A percentile compares a stretch with the other conserved stretches of the same genome.
These are phyloP conservation scores for Phytomonas serpens DNA, from an alignment of 208 protist genomes.

Conservation along the genomic window DNA sequence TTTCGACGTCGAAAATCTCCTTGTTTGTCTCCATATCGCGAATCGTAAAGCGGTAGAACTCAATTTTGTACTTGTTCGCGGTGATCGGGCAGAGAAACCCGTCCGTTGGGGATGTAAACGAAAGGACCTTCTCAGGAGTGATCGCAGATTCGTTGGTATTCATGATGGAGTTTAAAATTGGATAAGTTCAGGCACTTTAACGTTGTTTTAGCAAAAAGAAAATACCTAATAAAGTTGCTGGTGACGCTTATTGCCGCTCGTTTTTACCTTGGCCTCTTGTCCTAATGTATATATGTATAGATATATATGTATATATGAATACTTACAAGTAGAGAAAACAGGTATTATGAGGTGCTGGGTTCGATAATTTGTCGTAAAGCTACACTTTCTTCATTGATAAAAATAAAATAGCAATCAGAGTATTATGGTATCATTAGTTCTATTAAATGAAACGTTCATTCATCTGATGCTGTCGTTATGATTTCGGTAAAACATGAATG, in stretches of 20 bases:
- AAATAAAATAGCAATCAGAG: not conserved
- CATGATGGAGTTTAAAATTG: not conserved
- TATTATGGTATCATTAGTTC: not conserved
- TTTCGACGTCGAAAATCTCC: constrained; percentile 82
- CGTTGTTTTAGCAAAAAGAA: not conserved
- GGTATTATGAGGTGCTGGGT: not conserved
- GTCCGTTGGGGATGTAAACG: constrained; percentile 58
- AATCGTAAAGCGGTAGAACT: constrained; percentile 93
- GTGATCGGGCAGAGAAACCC: constrained; percentile 88
- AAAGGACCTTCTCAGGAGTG: constrained; percentile 62
- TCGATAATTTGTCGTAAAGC: not conserved
- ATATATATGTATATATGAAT: not conserved
- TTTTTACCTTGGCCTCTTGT: not conserved
- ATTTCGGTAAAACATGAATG: not conserved
- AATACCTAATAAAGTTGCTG: not conserved
- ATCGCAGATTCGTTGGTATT: constrained; percentile 13
- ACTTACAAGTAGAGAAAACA: not conserved
- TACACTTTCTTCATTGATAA: not conserved
- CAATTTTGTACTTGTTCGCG: constrained; percentile 90
- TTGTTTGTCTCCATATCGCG: constrained; percentile 82
- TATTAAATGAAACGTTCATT: not conserved
- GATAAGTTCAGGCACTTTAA: not conserved
- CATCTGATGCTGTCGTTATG: not conserved
- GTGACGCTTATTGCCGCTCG: not conserved
- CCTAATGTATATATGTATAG: constrained; percentile 8